A percentile compares a stretch with the other conserved stretches of the same genome.
These are phyloP conservation scores for Stephania cephalantha DNA, from an alignment of 164 flowering plant genomes.

Conservation along the genomic window DNA sequence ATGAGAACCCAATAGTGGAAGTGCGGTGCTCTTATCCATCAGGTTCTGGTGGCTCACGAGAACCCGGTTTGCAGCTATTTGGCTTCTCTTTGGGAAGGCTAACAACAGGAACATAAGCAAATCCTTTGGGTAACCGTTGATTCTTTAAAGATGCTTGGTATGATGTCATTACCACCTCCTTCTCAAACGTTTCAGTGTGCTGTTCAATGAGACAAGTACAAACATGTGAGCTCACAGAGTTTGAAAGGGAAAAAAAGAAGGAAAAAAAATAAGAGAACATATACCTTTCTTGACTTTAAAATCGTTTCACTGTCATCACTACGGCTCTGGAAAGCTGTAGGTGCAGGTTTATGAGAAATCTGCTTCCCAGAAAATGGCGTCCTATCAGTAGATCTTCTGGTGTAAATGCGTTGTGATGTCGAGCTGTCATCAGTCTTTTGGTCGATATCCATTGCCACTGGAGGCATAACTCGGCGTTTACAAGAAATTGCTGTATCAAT, in stretches of 20 bases:
- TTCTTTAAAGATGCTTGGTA: conserved; percentile 84
- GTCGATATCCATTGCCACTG: conserved; percentile 49
- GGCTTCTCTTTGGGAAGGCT: conserved; percentile 62
- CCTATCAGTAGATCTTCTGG: conserved; percentile 37
- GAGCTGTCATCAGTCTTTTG: conserved; percentile 66
- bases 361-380: conserved; percentile 62
- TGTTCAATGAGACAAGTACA: conserved; percentile 15
- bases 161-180: conserved; percentile 83
- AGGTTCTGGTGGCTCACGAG: conserved; percentile 33
- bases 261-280: neutral
- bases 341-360: conserved; percentile 47
- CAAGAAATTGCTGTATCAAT: conserved; percentile 66
- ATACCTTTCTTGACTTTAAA: conserved; percentile 54
- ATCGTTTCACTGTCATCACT: conserved; percentile 39
- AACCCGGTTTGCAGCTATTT: conserved; percentile 22
- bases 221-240: neutral
- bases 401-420: conserved; percentile 38
- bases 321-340: conserved; percentile 29
- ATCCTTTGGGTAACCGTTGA: conserved; percentile 74
- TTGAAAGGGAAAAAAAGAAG: neutral
- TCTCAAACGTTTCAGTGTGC: conserved; percentile 69
- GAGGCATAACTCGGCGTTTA: conserved; percentile 38
- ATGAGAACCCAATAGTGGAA: conserved; percentile 1
- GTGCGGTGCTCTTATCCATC: conserved; percentile 30
- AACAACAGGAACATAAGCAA: conserved; percentile 70